Conservation (phyloP, 106 monocot genomes). For the Agapanthus africanus region DNA sequence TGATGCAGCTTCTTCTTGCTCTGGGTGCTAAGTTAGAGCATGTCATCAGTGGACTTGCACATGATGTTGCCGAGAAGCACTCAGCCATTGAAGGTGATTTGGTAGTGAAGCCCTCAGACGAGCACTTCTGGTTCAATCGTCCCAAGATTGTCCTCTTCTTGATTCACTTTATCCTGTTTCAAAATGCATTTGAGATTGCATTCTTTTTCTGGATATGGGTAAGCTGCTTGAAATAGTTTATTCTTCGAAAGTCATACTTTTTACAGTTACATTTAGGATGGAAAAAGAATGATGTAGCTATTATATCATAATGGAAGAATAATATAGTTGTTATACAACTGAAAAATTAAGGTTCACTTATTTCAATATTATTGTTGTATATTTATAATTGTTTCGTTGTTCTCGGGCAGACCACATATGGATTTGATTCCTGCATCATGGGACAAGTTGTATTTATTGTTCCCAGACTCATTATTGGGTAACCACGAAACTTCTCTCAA, state of each 20-base stretch:
- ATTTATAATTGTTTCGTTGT: neutral
- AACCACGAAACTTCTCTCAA: neutral
- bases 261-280: neutral
- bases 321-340: neutral
- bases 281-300: too few species aligned
- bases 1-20: conserved; percentile 37
- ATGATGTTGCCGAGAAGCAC: conserved; percentile 54
- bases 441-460: conserved; percentile 27
- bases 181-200: conserved; percentile 55
- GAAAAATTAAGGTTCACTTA: neutral
- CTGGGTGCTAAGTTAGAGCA: conserved; percentile 45
- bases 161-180: conserved; percentile 61
- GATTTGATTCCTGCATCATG: conserved; percentile 79
- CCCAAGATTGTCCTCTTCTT: conserved; percentile 36
- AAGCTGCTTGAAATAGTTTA: neutral
- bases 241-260: neutral
- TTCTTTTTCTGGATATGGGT: conserved; percentile 65
- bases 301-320: too few species aligned
- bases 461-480: conserved; percentile 61
- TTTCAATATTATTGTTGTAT: neutral
- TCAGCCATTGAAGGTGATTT: conserved; percentile 40
- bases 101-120: conserved; percentile 46
- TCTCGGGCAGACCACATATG: conserved; percentile 39
- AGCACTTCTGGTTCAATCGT: conserved; percentile 42
- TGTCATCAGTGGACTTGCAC: conserved; percentile 36